phyloP scores from a whole-genome alignment of 208 protist species.

The Trypanosoma platydactyli region DNA sequence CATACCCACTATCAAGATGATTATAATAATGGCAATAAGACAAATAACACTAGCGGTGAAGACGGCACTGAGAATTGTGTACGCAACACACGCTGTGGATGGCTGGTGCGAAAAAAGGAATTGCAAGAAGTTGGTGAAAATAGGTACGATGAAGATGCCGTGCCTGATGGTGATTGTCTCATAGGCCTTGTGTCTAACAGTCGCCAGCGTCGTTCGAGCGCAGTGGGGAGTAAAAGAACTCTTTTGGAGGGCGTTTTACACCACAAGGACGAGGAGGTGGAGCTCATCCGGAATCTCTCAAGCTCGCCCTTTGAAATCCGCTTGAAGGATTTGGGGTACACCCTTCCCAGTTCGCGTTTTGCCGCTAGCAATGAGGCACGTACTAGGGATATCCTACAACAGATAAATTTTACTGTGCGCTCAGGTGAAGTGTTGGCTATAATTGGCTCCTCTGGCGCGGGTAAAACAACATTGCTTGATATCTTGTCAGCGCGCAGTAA shows the following conservation, averaged over 20 bases:
- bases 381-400: slow-evolving; percentile 56
- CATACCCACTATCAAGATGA: no score
- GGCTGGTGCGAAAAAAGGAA: neutral
- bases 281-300: slow-evolving; percentile 40
- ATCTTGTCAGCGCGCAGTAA: slow-evolving; percentile 79
- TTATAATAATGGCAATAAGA: no score
- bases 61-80: no score
- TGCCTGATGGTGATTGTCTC: neutral
- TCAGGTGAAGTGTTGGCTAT: slow-evolving; percentile 88
- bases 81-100: no score
- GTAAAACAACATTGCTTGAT: slow-evolving; percentile 92
- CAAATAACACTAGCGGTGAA: no score
- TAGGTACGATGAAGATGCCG: neutral
- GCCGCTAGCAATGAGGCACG: slow-evolving; percentile 34
- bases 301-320: slow-evolving; percentile 53
- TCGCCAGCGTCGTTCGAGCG: neutral
- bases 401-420: slow-evolving; percentile 72
- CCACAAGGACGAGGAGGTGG: slow-evolving; percentile 34
- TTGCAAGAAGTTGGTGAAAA: neutral
- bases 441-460: slow-evolving; percentile 88
- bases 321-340: slow-evolving; percentile 62
- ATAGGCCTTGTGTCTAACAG: slow-evolving; percentile 5
- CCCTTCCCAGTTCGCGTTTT: slow-evolving; percentile 42
- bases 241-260: slow-evolving; percentile 23
- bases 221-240: slow-evolving; percentile 24